Conservation (phyloP, 768 basidiomycete species). For the Lactifluus pinguis region DNA sequence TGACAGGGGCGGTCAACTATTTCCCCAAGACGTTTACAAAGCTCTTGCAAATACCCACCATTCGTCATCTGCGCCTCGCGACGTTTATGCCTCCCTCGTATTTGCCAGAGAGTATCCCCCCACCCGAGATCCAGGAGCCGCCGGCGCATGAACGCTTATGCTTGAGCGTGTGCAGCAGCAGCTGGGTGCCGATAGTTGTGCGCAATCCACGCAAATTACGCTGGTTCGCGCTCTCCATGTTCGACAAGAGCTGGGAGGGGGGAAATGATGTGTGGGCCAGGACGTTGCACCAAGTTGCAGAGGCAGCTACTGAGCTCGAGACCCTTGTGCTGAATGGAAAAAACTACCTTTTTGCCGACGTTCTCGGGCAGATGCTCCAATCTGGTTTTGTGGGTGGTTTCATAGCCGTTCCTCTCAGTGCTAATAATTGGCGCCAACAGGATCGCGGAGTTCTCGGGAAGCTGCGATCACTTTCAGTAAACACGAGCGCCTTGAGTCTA, state of each 20-base stretch:
- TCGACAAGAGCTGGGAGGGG: neutral
- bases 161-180: neutral
- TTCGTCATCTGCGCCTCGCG: conserved; percentile 2
- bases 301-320: conserved; percentile 2
- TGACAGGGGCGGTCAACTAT: neutral
- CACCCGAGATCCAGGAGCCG: neutral
- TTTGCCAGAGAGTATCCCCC: neutral
- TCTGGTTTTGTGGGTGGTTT: conserved; percentile 5
- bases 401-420: neutral
- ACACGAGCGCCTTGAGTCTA: neutral
- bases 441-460: neutral
- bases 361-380: neutral
- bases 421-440: neutral
- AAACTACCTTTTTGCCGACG: neutral
- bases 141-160: neutral
- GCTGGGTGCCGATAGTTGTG: neutral
- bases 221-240: conserved; percentile 2
- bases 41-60: conserved; percentile 2
- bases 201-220: conserved; percentile 8
- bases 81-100: neutral
- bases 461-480: conserved; percentile 8
- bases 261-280: neutral
- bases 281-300: neutral
- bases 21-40: neutral
- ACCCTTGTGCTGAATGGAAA: conserved; percentile 1